Evolutionary conservation across 345 rosid species (phyloP), one percentile per base, ranked within the genome.

Genomic region (Syzygium grande): DNA sequence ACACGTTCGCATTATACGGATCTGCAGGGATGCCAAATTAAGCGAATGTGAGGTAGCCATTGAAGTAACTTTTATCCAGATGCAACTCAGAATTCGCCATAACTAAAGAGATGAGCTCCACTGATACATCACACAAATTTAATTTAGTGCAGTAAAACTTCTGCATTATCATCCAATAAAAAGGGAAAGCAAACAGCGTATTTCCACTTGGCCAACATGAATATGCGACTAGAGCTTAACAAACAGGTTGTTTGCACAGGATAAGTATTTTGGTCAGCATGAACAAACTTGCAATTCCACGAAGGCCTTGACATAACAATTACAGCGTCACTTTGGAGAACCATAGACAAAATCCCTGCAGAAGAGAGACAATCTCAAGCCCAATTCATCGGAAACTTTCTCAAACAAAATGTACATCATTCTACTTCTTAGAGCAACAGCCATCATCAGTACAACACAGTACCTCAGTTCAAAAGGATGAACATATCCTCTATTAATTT

Each of bases 1-100:
- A 87, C 94, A 96, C 21, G 97, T 95, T 68, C 96, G 95, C 46
- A 96, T 96, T 86, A 96, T 92, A 52, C 98, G 97, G 65, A 95
- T 95, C 99, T 96, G 94, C 88, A 58, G 87, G 46, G n/a, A 52
- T 84, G 59, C 59, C 19, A 52, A 84, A 52, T 11, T 55, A 52
- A 51, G 59, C 11, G 15, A 84, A 52, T 51, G 5, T 51, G 59
- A 15, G 86, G 59, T 84, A 34, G 46, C 55, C 46, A 52, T 51
- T 29, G 19, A 13, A 84, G 59, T 29, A 84, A 84, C 13, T 84
- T 27, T 8, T 27, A 52, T 23, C 54, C 55, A 30, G 38, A 52
- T 52, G 43, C 59, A 84, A 16, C 59, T 55, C 46, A 52, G 16
- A 52, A 52, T 29, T 84, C 49, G 19, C 21, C 38, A 73, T 38